phyloP scores from a whole-genome alignment of 164 flowering plant genomes.

The Annona cherimola region DNA sequence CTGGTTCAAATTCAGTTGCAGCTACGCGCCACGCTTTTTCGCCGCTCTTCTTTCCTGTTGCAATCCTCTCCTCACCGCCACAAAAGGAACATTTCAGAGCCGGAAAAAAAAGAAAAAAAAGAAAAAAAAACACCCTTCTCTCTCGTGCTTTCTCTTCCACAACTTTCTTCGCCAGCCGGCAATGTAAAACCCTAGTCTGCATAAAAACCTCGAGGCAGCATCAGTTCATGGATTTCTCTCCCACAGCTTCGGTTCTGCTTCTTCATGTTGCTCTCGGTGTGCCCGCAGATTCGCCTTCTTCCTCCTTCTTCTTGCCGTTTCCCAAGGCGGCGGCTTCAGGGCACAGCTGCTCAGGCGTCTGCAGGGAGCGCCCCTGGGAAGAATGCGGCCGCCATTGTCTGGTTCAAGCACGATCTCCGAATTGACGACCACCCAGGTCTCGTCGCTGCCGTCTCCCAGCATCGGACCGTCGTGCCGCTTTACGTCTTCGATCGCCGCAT shows the following conservation, averaged over 20 bases:
- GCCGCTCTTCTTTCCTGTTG: conserved; percentile 1
- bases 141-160: conserved; percentile 12
- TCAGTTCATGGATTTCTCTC: conserved; percentile 13
- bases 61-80: conserved; percentile 3
- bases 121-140: not conserved
- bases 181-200: not conserved
- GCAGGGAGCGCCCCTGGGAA: conserved; percentile 4
- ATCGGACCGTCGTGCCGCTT: conserved; percentile 50
- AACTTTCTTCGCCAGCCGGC: not conserved
- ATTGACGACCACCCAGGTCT: conserved; percentile 77
- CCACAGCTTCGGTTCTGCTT: conserved; percentile 2
- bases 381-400: conserved; percentile 45
- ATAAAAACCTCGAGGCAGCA: not conserved
- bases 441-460: conserved; percentile 42
- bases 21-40: too few species aligned
- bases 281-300: conserved; percentile 21
- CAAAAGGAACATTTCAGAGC: not conserved
- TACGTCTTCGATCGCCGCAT: conserved; percentile 79
- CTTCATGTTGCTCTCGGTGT: conserved; percentile 30
- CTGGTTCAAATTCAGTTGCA: too few species aligned
- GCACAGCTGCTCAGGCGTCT: conserved; percentile 3
- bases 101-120: not conserved
- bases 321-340: conserved; percentile 4
- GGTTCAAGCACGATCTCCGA: conserved; percentile 93
- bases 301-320: conserved; percentile 5